Evolutionary conservation across 176 grass and related monocot species (phyloP).

Genomic region (Oryza longistaminata): DNA sequence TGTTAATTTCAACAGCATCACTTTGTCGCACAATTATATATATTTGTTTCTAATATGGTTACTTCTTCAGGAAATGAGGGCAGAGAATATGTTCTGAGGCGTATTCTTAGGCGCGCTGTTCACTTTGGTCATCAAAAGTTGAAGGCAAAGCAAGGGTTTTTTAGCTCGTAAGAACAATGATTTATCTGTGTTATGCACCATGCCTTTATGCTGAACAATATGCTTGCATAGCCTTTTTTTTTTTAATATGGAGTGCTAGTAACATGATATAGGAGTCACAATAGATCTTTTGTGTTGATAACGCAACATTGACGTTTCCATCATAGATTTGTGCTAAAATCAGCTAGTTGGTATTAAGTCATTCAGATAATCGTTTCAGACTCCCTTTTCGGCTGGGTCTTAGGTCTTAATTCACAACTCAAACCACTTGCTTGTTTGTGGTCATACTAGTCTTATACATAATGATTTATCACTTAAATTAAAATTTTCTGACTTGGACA

Average conservation of each 20-base stretch:
- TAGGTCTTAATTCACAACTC: not conserved
- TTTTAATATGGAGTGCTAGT: not conserved
- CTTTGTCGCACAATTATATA: constrained; percentile 16
- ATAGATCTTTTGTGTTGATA: not conserved
- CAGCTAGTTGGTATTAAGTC: not conserved
- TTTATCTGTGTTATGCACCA: not conserved
- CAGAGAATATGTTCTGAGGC: constrained; percentile 92
- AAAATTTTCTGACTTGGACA: constrained; percentile 39
- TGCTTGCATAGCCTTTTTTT: not conserved
- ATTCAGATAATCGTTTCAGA: not conserved
- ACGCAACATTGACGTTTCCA: not conserved
- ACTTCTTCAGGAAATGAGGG: constrained; percentile 78
- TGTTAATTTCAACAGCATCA: not conserved
- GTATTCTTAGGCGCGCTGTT: constrained; percentile 90
- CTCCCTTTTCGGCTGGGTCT: not conserved
- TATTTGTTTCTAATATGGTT: not conserved
- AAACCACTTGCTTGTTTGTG: not conserved
- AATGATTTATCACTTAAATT: not conserved
- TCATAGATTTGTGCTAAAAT: not conserved
- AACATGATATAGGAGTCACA: not conserved
- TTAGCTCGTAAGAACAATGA: constrained; percentile 64
- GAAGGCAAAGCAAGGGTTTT: constrained; percentile 76
- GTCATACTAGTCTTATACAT: not conserved
- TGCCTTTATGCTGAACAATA: constrained; percentile 8
- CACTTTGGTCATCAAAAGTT: constrained; percentile 86